Base-by-base conservation (phyloP, 2,329 filamentous ascomycete genomes). In the Aspergillus oerlinghausenensis region DNA sequence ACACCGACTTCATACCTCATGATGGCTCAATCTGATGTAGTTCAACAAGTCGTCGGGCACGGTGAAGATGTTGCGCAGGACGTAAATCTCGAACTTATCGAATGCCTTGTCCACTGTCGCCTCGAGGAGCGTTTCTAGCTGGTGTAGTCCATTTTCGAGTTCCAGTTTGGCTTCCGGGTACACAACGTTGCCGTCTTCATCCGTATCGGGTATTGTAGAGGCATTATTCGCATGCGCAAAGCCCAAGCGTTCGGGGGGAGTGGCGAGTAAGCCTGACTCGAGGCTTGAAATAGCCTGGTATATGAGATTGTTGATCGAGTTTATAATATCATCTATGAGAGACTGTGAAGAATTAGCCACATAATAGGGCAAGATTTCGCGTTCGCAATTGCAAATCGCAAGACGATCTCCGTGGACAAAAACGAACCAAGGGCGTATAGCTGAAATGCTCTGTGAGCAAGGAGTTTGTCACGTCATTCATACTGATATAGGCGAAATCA, bases 311-410 rank as follows among this genome's bases (percentile, higher is more conserved):
- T 97, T 99, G 74, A 97, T 86, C 55, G 88, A 89, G 80, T 97
- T 97, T 79, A 97, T 96, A 66, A 97, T 92, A 77, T 97, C 93
- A 84, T 99, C 94, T 69, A 99, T 88, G 45, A 99, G 85, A 59
- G 89, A 89, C 92, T 96, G 67, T 49, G 55, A 56, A 56, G 54
- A 32, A 57, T 62, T 49, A 68, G 66, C 55, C 35, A 55, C 55
- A 42, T 26, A 35, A 19, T 28, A 52, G 28, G 56, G 51, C 50
- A 49, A 25, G 19, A 26, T 28, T 23, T 38, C 54, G 25, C 35
- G 35, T 49, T 25, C 43, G 8, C 49, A 47, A 19, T 17, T 5
- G 17, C 38, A 38, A 26, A 54, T 51, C 23, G 29, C 29, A 14
- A 50, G 42, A 49, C 28, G 29, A 48, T 52, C 21, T 50, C 43